These are phyloP conservation scores for Aspergillus ochraceoroseus DNA, from an alignment of 2,329 filamentous ascomycete genomes.

Conservation along the genomic window DNA sequence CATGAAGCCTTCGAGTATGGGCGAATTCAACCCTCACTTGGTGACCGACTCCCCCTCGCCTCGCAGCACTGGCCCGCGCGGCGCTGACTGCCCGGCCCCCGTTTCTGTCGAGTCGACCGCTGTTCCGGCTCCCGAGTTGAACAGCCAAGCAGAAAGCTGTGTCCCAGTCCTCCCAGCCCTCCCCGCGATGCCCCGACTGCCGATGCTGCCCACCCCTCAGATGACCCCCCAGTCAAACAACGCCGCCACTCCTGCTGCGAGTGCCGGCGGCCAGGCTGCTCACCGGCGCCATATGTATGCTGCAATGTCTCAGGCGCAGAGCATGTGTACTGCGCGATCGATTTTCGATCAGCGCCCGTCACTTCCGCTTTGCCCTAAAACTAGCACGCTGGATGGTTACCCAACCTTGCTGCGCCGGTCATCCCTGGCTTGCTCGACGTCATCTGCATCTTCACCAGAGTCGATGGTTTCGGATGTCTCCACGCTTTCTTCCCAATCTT, in stretches of 20 bases:
- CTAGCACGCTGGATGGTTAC: slow-evolving; percentile 46
- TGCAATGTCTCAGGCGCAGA: slow-evolving; percentile 56
- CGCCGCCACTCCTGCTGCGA: slow-evolving; percentile 58
- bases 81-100: slow-evolving; percentile 13
- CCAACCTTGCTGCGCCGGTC: slow-evolving; percentile 47
- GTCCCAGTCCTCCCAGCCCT: slow-evolving; percentile 42
- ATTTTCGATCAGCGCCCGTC: slow-evolving; percentile 50
- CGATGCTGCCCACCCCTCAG: slow-evolving; percentile 57
- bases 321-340: slow-evolving; percentile 51
- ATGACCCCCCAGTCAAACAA: slow-evolving; percentile 55
- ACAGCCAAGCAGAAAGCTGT: slow-evolving; percentile 41
- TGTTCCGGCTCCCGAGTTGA: slow-evolving; percentile 50
- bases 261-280: slow-evolving; percentile 47
- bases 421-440: slow-evolving; percentile 50
- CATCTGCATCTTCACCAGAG: slow-evolving; percentile 54
- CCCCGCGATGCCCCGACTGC: slow-evolving; percentile 52
- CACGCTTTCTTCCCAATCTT: slow-evolving; percentile 50
- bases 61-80: slow-evolving; percentile 16
- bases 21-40: slow-evolving; percentile 25
- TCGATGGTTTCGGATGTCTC: slow-evolving; percentile 60
- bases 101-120: slow-evolving; percentile 26
- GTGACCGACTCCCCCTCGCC: slow-evolving; percentile 32
- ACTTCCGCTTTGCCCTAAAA: slow-evolving; percentile 32
- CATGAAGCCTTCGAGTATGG: slow-evolving; percentile 28
- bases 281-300: slow-evolving; percentile 55